Percentiles rank a stretch among this genome's conserved stretches.
These are phyloP conservation scores for Dactylellina parvicollis DNA, from an alignment of 2,329 filamentous ascomycete genomes.

Conservation along the genomic window DNA sequence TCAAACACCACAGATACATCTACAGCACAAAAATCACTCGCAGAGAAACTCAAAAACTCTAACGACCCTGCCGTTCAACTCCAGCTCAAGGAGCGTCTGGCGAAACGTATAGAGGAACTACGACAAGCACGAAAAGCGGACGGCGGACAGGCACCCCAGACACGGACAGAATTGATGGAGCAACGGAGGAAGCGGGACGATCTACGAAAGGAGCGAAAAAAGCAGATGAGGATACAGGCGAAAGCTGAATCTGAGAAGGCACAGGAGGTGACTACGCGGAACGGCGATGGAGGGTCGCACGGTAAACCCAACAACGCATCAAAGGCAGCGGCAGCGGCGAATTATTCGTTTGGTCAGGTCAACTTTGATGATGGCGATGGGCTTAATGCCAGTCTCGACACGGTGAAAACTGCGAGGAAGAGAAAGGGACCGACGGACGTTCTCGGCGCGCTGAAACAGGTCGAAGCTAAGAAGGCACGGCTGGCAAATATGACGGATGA, in stretches of 20 bases:
- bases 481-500: slow-evolving; percentile 77
- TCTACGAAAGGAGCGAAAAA: slow-evolving; percentile 86
- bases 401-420: slow-evolving; percentile 73
- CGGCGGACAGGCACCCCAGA: slow-evolving; percentile 80
- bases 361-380: slow-evolving; percentile 86
- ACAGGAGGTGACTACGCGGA: slow-evolving; percentile 71
- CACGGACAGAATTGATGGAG: slow-evolving; percentile 91
- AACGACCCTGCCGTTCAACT: slow-evolving; percentile 67
- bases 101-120: slow-evolving; percentile 83
- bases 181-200: slow-evolving; percentile 86
- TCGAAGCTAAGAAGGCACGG: slow-evolving; percentile 85
- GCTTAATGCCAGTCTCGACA: slow-evolving; percentile 75
- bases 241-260: slow-evolving; percentile 63
- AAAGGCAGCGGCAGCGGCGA: slow-evolving; percentile 70
- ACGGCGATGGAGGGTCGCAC: slow-evolving; percentile 65
- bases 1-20: slow-evolving; percentile 73
- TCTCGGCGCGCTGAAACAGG: slow-evolving; percentile 83
- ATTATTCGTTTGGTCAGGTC: slow-evolving; percentile 91
- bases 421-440: slow-evolving; percentile 85
- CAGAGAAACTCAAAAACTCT: slow-evolving; percentile 63
- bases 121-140: slow-evolving; percentile 88
- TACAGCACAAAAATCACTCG: slow-evolving; percentile 73
- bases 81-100: slow-evolving; percentile 76
- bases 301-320: slow-evolving; percentile 65
- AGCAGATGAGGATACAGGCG: slow-evolving; percentile 78